A percentile compares a stretch with the other conserved stretches of the same genome.
Conservation (phyloP, 2,329 filamentous ascomycete genomes). For the Epichloe uncinata region DNA sequence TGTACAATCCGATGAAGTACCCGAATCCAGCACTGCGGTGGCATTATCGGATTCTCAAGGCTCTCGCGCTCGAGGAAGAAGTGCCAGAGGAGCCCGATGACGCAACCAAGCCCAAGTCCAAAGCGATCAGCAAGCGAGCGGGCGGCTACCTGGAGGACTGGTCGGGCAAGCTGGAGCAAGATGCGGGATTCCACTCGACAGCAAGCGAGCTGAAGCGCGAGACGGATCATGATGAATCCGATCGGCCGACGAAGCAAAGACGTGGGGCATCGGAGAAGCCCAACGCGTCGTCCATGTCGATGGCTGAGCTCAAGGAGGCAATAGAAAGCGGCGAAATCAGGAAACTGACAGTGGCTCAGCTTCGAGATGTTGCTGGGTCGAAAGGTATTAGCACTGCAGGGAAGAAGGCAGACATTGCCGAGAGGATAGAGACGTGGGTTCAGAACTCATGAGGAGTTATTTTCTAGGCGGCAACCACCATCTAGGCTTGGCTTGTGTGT, state of each 20-base stretch:
- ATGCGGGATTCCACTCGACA: slow-evolving; percentile 25
- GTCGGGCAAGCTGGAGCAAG: slow-evolving; percentile 52
- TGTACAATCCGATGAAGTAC: slow-evolving; percentile 76
- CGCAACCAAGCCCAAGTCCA: slow-evolving; percentile 70
- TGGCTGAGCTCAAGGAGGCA: slow-evolving; percentile 32
- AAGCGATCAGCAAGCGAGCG: slow-evolving; percentile 79
- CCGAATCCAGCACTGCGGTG: slow-evolving; percentile 89
- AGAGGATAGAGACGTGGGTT: slow-evolving; percentile 43
- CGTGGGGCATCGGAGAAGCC: slow-evolving; percentile 22
- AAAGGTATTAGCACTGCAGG: slow-evolving; percentile 36
- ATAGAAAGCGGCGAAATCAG: slow-evolving; percentile 31
- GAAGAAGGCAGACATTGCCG: slow-evolving; percentile 40
- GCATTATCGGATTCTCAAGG: slow-evolving; percentile 92
- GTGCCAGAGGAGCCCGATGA: slow-evolving; percentile 62
- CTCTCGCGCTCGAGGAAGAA: slow-evolving; percentile 83
- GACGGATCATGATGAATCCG: slow-evolving; percentile 27
- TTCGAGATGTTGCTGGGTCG: slow-evolving; percentile 34
- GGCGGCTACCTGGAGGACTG: slow-evolving; percentile 69
- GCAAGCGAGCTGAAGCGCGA: slow-evolving; percentile 38
- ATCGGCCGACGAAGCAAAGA: slow-evolving; percentile 33
- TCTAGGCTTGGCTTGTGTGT: neutral
- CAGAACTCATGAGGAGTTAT: slow-evolving; percentile 30
- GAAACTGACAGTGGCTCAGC: slow-evolving; percentile 41
- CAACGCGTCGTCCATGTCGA: slow-evolving; percentile 23
- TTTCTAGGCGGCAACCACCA: too few species aligned